A percentile compares a stretch with the other conserved stretches of the same genome.
These are phyloP conservation scores for Phytophthora tubulina DNA, from an alignment of 352 stramenopile species.

Conservation along the genomic window DNA sequence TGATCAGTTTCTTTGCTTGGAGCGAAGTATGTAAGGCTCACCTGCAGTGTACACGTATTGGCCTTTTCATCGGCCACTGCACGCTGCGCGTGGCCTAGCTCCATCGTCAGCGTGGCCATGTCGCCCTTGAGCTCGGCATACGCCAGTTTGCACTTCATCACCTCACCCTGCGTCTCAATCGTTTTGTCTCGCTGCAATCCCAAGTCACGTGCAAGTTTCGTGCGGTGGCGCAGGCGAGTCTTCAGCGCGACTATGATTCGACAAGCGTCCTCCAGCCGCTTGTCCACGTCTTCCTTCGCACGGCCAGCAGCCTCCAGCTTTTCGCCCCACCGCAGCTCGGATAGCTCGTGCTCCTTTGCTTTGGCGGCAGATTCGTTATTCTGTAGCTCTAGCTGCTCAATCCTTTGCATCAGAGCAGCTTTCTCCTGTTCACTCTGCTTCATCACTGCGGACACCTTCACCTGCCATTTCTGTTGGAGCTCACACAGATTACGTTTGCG, in stretches of 20 bases:
- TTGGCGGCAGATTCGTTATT: slow-evolving; percentile 38
- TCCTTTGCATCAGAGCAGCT: slow-evolving; percentile 35
- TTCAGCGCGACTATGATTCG: slow-evolving; percentile 60
- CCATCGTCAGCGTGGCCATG: slow-evolving; percentile 38
- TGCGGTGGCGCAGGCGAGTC: slow-evolving; percentile 37
- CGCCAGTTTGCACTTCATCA: slow-evolving; percentile 38
- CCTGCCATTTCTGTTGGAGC: slow-evolving; percentile 41
- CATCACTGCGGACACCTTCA: slow-evolving; percentile 23
- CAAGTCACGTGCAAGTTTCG: slow-evolving; percentile 22
- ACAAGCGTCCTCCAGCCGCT: slow-evolving; percentile 48
- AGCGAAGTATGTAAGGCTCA: slow-evolving; percentile 8
- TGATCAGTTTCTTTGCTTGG: not conserved
- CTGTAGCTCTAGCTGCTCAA: slow-evolving; percentile 51
- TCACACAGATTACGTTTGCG: slow-evolving; percentile 41
- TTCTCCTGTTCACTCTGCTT: slow-evolving; percentile 29
- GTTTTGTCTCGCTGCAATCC: slow-evolving; percentile 24
- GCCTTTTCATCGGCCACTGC: slow-evolving; percentile 25
- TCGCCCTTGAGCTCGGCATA: slow-evolving; percentile 42
- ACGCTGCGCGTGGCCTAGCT: slow-evolving; percentile 31
- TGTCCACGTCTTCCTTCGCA: slow-evolving; percentile 29
- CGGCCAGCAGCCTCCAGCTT: slow-evolving; percentile 11
- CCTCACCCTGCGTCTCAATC: slow-evolving; percentile 27
- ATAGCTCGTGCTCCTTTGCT: slow-evolving; percentile 31
- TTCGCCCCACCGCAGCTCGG: slow-evolving; percentile 23
- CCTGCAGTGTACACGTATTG: slow-evolving; percentile 33